Evolutionary conservation across 2,329 filamentous ascomycete species (phyloP).

Genomic region (Monosporascus sp.): DNA sequence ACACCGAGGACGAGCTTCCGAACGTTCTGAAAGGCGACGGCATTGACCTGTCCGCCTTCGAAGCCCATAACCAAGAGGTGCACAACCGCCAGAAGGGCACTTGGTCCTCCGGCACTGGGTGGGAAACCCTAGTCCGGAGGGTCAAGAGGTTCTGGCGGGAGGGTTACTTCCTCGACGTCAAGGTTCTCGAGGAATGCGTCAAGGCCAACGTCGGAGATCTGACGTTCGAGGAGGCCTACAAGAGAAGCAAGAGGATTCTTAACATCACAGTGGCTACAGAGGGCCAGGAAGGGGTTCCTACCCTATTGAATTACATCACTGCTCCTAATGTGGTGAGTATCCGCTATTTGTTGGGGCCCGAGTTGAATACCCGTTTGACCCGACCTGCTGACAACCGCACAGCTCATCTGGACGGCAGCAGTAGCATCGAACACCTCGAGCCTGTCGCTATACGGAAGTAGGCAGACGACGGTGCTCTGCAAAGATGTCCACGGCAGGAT

Average conservation of each 20-base stretch:
- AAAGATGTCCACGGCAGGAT: constrained; percentile 71
- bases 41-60: constrained; percentile 79
- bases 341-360: neutral
- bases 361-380: neutral
- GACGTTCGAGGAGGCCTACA: constrained; percentile 90
- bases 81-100: constrained; percentile 24
- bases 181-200: constrained; percentile 77
- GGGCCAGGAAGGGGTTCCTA: constrained; percentile 70
- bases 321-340: constrained; percentile 80
- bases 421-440: constrained; percentile 69
- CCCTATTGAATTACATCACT: constrained; percentile 85
- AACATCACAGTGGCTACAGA: constrained; percentile 87
- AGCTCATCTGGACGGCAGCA: constrained; percentile 77
- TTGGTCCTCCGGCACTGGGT: constrained; percentile 36
- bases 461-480: constrained; percentile 63
- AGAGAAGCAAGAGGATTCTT: constrained; percentile 75
- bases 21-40: constrained; percentile 70
- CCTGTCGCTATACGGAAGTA: constrained; percentile 58
- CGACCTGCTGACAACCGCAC: constrained; percentile 9
- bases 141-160: constrained; percentile 64
- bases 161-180: constrained; percentile 79
- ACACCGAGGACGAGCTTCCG: constrained; percentile 79
- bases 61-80: constrained; percentile 31
- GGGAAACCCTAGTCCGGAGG: constrained; percentile 60
- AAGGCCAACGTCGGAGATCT: constrained; percentile 80